These are phyloP conservation scores for Nevesoporus exiguus DNA, from an alignment of 768 basidiomycete species.

Conservation along the genomic window DNA sequence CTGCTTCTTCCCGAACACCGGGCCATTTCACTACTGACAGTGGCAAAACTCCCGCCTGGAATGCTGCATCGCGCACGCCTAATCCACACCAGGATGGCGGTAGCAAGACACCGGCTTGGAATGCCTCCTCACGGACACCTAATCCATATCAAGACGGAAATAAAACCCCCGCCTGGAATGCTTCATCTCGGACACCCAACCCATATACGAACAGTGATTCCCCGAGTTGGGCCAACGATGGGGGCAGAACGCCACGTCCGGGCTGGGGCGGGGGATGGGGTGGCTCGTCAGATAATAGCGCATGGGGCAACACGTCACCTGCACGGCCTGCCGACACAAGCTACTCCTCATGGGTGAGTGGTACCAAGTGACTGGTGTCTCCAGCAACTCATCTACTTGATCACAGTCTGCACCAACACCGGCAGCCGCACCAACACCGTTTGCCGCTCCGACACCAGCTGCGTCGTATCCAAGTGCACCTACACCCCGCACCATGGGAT, in stretches of 20 bases:
- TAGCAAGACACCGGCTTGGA: conserved; percentile 53
- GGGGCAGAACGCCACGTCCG: conserved; percentile 53
- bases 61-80: conserved; percentile 48
- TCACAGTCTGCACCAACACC: conserved; percentile 37
- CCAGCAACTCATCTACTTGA: conserved; percentile 7
- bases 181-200: conserved; percentile 49
- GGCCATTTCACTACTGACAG: conserved; percentile 59
- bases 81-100: conserved; percentile 48
- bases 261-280: conserved; percentile 34
- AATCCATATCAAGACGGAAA: conserved; percentile 42
- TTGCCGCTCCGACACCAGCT: conserved; percentile 30
- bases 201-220: conserved; percentile 36
- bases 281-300: conserved; percentile 16
- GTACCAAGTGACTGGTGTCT: conserved; percentile 22
- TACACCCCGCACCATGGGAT: conserved; percentile 31
- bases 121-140: conserved; percentile 47
- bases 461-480: conserved; percentile 30
- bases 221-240: conserved; percentile 30
- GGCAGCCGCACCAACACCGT: conserved; percentile 39
- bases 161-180: conserved; percentile 17
- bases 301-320: conserved; percentile 32
- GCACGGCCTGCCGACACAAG: conserved; percentile 29
- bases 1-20: conserved; percentile 63
- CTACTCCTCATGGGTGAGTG: conserved; percentile 34
- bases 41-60: conserved; percentile 68